Base-by-base conservation (phyloP, 75 land plant species). In the Pinus albicaulis region DNA sequence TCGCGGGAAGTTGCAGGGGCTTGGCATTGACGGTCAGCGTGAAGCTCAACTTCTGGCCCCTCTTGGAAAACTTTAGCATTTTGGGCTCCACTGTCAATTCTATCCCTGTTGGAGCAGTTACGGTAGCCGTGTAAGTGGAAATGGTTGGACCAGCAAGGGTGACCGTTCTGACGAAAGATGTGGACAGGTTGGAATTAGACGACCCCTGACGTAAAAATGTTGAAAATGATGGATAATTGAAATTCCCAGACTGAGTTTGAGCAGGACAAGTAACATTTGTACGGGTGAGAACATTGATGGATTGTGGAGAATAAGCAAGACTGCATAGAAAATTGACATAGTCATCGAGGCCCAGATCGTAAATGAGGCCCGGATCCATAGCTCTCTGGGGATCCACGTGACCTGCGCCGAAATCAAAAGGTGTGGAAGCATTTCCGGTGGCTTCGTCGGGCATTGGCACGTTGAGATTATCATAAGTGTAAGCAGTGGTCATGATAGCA, bases 401-500 rank as follows among this genome's bases (percentile, higher is more conserved):
- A 15, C 83, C 82, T 0, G 82, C 66, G 70, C 98, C 98, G 64
- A 76, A 86, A 72, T 87, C 93, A 59, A 92, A 75, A 55, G 84
- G 84, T 0, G 83, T 84, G 8, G 95, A 86, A 3, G 76, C 72
- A 56, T 92, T 85, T 1, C 92, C 92, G 0, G 92, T 88, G 15
- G 93, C 75, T 64, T 95, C 95, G 56, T 95, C 98, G 7, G 82
- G 12, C 89, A 95, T 83, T 0, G 85, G 76, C 14, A 71, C 73
- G 2, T 77, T 76, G 0, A 72, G 70, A 80, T 79, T 88, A 78
- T 94, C 96, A 4, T 65, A 28, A 19, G 79, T 78, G 52, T 89
- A 87, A 4, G 98, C 91, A 2, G 95, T 92, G 0, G 98, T 95
- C 95, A 92, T 92, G 53, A 95, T 73, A 0, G 98, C 98, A 8